Evolutionary conservation across 108 stramenopile species (phyloP).

Genomic region (Skeletonema tropicum): DNA sequence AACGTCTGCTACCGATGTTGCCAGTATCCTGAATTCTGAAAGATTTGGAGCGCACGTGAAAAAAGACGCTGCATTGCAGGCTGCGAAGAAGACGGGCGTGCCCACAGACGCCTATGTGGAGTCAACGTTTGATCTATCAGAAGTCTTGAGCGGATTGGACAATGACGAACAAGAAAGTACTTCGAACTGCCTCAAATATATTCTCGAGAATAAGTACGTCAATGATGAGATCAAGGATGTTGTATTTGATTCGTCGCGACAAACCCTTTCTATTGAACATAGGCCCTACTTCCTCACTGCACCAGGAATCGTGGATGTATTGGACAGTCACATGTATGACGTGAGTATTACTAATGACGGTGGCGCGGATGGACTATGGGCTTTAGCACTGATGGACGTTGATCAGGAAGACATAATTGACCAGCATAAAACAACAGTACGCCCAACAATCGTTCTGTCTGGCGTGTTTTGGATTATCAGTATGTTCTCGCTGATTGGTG

Average conservation of each 20-base stretch:
- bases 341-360: slow-evolving; percentile 25
- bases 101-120: slow-evolving; percentile 19
- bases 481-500: slow-evolving; percentile 67
- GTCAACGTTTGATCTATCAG: slow-evolving; percentile 35
- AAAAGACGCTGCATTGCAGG: slow-evolving; percentile 41
- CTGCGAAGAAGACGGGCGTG: slow-evolving; percentile 25
- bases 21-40: slow-evolving; percentile 43
- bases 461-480: slow-evolving; percentile 69
- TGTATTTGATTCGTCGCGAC: slow-evolving; percentile 21
- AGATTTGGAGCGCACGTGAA: slow-evolving; percentile 52
- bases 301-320: slow-evolving; percentile 21
- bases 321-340: slow-evolving; percentile 24
- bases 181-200: slow-evolving; percentile 27
- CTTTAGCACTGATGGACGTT: slow-evolving; percentile 15
- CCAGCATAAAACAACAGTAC: slow-evolving; percentile 21
- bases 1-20: slow-evolving; percentile 51
- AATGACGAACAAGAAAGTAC: slow-evolving; percentile 30
- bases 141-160: slow-evolving; percentile 34
- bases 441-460: slow-evolving; percentile 44
- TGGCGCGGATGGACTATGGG: slow-evolving; percentile 40
- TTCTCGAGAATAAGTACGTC: slow-evolving; percentile 1
- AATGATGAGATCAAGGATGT: slow-evolving; percentile 20
- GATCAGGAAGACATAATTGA: slow-evolving; percentile 15
- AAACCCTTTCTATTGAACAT: slow-evolving; percentile 52
- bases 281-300: slow-evolving; percentile 41